Percentiles rank a stretch among this genome's conserved stretches.
phyloP scores from a whole-genome alignment of 768 basidiomycete species.

The Glaciozyma martinii region DNA sequence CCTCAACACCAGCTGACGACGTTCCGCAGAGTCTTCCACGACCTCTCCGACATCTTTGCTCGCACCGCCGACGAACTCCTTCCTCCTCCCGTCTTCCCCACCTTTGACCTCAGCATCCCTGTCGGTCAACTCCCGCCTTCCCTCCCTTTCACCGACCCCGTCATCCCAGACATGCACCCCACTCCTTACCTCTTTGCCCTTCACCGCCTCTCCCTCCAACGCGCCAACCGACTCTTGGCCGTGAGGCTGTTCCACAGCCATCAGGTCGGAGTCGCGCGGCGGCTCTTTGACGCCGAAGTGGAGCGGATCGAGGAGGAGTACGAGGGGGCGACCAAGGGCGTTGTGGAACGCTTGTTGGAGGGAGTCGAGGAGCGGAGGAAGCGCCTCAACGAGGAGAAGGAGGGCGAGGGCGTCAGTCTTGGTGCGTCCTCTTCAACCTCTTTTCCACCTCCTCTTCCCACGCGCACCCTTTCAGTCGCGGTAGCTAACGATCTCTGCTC shows the following conservation, averaged over 20 bases:
- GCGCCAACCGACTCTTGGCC: conserved; percentile 40
- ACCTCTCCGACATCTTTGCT: conserved; percentile 29
- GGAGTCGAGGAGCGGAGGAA: conserved; percentile 42
- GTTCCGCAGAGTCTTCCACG: conserved; percentile 24
- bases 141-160: conserved; percentile 28
- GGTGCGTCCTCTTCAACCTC: conserved; percentile 35
- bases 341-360: conserved; percentile 40
- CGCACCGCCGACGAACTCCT: conserved; percentile 29
- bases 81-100: conserved; percentile 30
- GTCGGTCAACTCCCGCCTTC: conserved; percentile 27
- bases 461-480: background rate
- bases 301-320: conserved; percentile 44
- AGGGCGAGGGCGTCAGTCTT: conserved; percentile 41
- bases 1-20: background rate
- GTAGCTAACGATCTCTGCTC: conserved; percentile 5
- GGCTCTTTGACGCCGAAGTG: conserved; percentile 42
- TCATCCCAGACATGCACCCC: conserved; percentile 31
- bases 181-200: conserved; percentile 39
- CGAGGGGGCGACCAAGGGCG: conserved; percentile 41
- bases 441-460: background rate
- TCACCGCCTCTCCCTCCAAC: conserved; percentile 40
- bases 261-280: conserved; percentile 38
- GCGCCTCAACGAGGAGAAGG: conserved; percentile 44
- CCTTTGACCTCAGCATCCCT: conserved; percentile 21
- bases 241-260: conserved; percentile 41